Conservation (phyloP, 1,284 basidiomycete species). For the Microbotryum intermedium region DNA sequence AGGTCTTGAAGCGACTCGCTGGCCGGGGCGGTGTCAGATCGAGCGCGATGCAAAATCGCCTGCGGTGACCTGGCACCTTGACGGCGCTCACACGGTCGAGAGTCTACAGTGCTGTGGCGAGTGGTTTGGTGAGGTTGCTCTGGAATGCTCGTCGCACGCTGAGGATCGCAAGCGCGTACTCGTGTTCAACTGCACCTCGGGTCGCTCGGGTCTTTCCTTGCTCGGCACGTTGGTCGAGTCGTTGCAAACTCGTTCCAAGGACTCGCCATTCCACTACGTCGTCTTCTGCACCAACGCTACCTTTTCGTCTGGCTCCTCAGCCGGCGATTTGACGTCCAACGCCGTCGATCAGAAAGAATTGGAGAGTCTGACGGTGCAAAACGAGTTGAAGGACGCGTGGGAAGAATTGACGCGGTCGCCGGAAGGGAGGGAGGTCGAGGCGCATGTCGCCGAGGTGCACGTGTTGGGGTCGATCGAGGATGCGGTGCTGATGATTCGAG, state of each 20-base stretch:
- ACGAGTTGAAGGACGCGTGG: slow-evolving; percentile 69
- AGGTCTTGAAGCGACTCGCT: slow-evolving; percentile 63
- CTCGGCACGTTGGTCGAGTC: slow-evolving; percentile 53
- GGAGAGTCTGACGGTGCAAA: slow-evolving; percentile 61
- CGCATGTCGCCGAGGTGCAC: slow-evolving; percentile 50
- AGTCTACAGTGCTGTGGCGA: slow-evolving; percentile 75
- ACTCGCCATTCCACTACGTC: slow-evolving; percentile 64
- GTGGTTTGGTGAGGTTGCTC: slow-evolving; percentile 53
- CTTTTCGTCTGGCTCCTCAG: slow-evolving; percentile 59
- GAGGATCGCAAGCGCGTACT: slow-evolving; percentile 48
- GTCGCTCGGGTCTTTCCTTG: slow-evolving; percentile 68
- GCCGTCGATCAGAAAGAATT: slow-evolving; percentile 58
- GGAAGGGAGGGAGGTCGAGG: slow-evolving; percentile 35
- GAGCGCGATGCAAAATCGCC: slow-evolving; percentile 51
- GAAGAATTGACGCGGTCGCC: slow-evolving; percentile 54
- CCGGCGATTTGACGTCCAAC: slow-evolving; percentile 58
- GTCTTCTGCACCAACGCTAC: slow-evolving; percentile 97
- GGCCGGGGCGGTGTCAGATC: slow-evolving; percentile 96
- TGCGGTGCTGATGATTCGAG: slow-evolving; percentile 57
- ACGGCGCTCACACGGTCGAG: slow-evolving; percentile 92
- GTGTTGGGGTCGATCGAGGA: slow-evolving; percentile 84
- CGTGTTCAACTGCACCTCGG: slow-evolving; percentile 93
- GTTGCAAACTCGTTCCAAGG: slow-evolving; percentile 30
- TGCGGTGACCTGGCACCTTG: slow-evolving; percentile 72
- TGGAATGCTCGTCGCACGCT: neutral